Evolutionary conservation across 768 basidiomycete species (phyloP), one percentile per base, ranked within the genome.

Genomic region (Leccinum olivaceopallidum): DNA sequence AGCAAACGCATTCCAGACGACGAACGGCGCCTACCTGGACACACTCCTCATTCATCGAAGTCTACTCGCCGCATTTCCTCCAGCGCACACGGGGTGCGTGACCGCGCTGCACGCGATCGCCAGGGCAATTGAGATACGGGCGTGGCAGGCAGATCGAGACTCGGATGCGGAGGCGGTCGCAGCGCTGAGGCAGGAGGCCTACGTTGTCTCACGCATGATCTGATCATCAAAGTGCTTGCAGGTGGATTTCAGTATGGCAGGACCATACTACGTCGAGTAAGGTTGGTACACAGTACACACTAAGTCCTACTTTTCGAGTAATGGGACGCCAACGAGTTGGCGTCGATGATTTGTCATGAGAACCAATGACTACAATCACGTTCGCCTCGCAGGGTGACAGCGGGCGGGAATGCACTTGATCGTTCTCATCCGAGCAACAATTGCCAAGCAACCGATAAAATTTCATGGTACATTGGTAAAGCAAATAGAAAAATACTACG

Each of bases 21-120:
- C 87, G 52, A 80, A 82, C 75, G 89, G 89, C 66, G 88, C 83
- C 60, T 92, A 90, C 69, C 82, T 92, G 73, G 90, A 92, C 69
- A 80, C 82, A 55, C 86, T 92, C 67, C 89, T 90, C 74, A 84
- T 85, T 0, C 90, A 92, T 76, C 88, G 90, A 69, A 85, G 87
- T 70, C 83, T 88, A 39, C 78, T 87, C 62, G 77, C 74, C 63
- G 82, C 86, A 10, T 86, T 78, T 68, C 89, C 90, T 20, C 76
- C 78, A 57, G 85, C 78, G 12, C 90, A 92, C 76, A 73, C 62
- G 60, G 81, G 83, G 34, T 92, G 90, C 76, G 84, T 86, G 54
- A 76, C 79, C 55, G 85, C 77, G 16, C 84, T 89, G 72, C 83
- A 76, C 74, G 87, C 86, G 71, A 77, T 92, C 62, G 90, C 90